These are phyloP conservation scores for Candida sp. DNA, from an alignment of 1,139 yeast genomes.

Conservation along the genomic window DNA sequence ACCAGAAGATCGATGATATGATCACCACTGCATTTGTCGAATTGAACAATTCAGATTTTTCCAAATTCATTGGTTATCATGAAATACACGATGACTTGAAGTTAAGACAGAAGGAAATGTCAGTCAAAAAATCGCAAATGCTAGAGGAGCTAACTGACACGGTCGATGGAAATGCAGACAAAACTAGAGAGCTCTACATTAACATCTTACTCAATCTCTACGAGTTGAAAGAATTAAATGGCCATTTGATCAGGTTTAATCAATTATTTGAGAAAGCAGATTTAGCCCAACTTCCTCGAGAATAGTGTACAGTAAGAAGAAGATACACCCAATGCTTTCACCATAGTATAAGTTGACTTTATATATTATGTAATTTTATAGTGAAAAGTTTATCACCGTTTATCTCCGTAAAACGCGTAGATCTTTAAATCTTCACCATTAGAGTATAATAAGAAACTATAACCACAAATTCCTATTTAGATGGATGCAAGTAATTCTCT, in stretches of 20 bases:
- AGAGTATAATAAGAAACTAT: too few species aligned
- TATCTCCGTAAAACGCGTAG: conserved; percentile 12
- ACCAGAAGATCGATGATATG: not conserved
- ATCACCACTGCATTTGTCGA: not conserved
- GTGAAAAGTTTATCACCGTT: too few species aligned
- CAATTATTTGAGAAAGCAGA: not conserved
- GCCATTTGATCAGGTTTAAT: not conserved
- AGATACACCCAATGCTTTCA: too few species aligned
- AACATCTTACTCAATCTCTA: not conserved
- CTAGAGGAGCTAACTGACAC: not conserved
- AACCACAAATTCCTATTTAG: too few species aligned
- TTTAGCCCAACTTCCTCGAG: not conserved
- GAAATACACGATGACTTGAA: not conserved
- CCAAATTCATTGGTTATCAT: not conserved
- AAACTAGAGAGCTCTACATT: not conserved
- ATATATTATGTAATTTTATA: too few species aligned
- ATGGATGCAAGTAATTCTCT: conserved; percentile 22
- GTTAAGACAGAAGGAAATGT: not conserved
- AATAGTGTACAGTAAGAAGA: too few species aligned
- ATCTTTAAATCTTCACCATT: not conserved
- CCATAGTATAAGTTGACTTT: too few species aligned
- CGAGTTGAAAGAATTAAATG: not conserved
- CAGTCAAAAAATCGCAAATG: not conserved
- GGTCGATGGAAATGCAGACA: not conserved
- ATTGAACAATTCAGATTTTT: not conserved